phyloP scores from a whole-genome alignment of 169 alveolate genomes.

The Plasmodium billcollinsi region DNA sequence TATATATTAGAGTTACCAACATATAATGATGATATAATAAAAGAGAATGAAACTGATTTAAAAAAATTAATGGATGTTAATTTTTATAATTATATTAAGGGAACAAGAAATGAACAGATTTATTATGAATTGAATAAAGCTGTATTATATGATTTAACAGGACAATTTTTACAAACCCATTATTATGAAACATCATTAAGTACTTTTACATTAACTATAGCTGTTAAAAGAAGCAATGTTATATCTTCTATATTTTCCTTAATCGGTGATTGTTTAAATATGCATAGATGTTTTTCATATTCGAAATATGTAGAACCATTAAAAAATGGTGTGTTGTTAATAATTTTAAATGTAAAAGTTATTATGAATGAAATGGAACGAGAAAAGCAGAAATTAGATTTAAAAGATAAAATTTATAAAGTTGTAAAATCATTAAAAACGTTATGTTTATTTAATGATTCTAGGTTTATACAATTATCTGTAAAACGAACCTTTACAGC shows the following conservation, averaged over 20 bases:
- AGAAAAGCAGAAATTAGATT: not conserved
- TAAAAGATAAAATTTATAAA: constrained; percentile 16
- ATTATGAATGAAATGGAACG: constrained; percentile 3
- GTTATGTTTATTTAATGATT: constrained; percentile 33
- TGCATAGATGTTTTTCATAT: constrained; percentile 87
- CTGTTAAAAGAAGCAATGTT: constrained; percentile 85
- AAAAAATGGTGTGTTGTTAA: constrained; percentile 59
- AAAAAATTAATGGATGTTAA: constrained; percentile 83
- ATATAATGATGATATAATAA: constrained; percentile 76
- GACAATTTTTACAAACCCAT: constrained; percentile 79
- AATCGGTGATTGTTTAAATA: constrained; percentile 86
- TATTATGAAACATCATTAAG: constrained; percentile 77
- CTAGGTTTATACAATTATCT: constrained; percentile 54
- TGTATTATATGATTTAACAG: constrained; percentile 81
- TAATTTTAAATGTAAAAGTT: constrained; percentile 52
- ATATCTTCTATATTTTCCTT: constrained; percentile 85
- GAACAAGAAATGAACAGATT: constrained; percentile 85
- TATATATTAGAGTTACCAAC: constrained; percentile 86
- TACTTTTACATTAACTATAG: constrained; percentile 83
- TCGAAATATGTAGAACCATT: constrained; percentile 88
- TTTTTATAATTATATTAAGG: constrained; percentile 83
- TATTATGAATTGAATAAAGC: constrained; percentile 82
- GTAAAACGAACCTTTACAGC: constrained; percentile 66
- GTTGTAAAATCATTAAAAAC: constrained; percentile 52
- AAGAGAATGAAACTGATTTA: constrained; percentile 82